Percentiles rank a stretch among this genome's conserved stretches.
phyloP scores from a whole-genome alignment of 2,329 filamentous ascomycete species.

The Sporothrix humicola region DNA sequence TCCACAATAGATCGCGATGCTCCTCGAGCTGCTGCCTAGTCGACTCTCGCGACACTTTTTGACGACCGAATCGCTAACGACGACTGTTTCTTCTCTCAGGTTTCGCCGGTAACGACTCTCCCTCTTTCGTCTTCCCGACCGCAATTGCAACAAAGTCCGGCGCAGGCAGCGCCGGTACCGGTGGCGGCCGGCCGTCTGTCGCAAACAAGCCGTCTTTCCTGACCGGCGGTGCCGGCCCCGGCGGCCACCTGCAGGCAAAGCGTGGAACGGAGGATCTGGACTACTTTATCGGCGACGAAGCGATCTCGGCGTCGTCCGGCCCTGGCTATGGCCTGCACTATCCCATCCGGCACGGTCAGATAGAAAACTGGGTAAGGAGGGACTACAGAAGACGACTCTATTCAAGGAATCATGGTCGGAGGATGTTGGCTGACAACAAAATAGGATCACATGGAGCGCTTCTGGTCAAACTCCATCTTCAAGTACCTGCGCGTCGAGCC shows the following conservation, averaged over 20 bases:
- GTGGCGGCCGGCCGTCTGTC: conserved; percentile 86
- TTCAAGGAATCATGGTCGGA: no score
- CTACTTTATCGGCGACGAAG: conserved; percentile 98
- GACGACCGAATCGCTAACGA: conserved; percentile 10
- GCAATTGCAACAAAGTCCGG: conserved; percentile 94
- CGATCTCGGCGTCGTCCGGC: conserved; percentile 79
- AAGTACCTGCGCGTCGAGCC: conserved; percentile 98
- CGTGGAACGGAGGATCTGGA: conserved; percentile 96
- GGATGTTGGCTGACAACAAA: background rate
- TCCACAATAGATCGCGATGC: conserved; percentile 7
- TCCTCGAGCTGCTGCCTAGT: conserved; percentile 34
- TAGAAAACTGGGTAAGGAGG: conserved; percentile 89
- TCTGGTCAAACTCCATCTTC: conserved; percentile 99
- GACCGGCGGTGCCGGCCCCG: conserved; percentile 83
- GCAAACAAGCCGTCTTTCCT: conserved; percentile 95
- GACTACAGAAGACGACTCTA: no score
- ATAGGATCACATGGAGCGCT: conserved; percentile 98
- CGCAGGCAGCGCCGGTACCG: conserved; percentile 73
- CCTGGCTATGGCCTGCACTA: conserved; percentile 98
- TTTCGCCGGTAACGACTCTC: conserved; percentile 98
- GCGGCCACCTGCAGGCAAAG: conserved; percentile 85
- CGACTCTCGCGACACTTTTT: background rate
- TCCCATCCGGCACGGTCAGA: conserved; percentile 95
- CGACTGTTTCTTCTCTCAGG: conserved; percentile 57
- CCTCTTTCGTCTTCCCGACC: conserved; percentile 98